phyloP scores from a whole-genome alignment of 768 basidiomycete species.

The Phanerodontia chrysosporium region DNA sequence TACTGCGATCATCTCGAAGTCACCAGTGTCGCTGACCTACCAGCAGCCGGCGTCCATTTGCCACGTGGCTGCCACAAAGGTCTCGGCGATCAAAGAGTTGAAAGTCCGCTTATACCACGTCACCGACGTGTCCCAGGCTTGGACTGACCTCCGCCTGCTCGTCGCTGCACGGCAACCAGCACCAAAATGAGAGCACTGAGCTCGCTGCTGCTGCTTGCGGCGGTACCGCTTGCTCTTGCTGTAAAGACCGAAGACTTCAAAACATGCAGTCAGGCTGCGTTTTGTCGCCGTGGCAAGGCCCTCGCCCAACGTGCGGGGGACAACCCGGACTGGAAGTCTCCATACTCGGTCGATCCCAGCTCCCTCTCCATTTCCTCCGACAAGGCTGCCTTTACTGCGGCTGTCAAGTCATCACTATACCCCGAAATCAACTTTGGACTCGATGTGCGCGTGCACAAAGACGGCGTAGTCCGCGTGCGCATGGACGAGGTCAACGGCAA shows the following conservation, averaged over 20 bases:
- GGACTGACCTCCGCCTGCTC: background rate
- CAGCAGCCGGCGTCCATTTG: too few species aligned
- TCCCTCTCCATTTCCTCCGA: slow-evolving; percentile 49
- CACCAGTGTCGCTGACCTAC: too few species aligned
- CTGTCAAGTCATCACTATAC: slow-evolving; percentile 77
- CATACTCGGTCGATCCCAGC: slow-evolving; percentile 70
- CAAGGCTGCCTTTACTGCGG: slow-evolving; percentile 64
- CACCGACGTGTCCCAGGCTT: background rate
- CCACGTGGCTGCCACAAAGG: slow-evolving; percentile 6
- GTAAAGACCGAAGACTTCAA: slow-evolving; percentile 90
- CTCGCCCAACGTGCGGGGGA: slow-evolving; percentile 70
- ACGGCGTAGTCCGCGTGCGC: slow-evolving; percentile 87
- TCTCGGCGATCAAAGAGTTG: background rate
- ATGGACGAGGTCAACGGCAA: slow-evolving; percentile 85
- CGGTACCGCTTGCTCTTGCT: slow-evolving; percentile 37
- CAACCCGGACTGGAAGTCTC: slow-evolving; percentile 69
- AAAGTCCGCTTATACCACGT: background rate
- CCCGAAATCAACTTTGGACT: slow-evolving; percentile 80
- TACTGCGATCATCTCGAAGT: too few species aligned
- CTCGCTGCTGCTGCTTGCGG: slow-evolving; percentile 29
- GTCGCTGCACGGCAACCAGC: background rate
- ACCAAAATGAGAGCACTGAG: slow-evolving; percentile 13
- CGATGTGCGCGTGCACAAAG: slow-evolving; percentile 77
- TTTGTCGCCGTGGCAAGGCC: slow-evolving; percentile 88
- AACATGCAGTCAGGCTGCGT: slow-evolving; percentile 89